Evolutionary conservation across 306 rosid species (phyloP), one percentile per base, ranked within the genome.

Genomic region (Prosopis cineraria): DNA sequence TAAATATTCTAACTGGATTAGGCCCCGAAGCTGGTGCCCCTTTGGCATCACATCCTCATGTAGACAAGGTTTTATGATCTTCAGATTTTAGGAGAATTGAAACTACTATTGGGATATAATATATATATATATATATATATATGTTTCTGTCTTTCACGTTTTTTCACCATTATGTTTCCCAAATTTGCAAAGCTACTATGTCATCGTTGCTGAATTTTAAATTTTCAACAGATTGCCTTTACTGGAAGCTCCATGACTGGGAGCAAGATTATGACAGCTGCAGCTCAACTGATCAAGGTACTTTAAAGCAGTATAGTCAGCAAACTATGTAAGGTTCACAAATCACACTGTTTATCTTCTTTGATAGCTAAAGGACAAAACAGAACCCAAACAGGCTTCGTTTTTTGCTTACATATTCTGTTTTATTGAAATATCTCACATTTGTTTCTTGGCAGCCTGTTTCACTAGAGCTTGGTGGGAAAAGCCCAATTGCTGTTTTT

Each of bases 1-100:
- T 95, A 6, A 95, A 95, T 83, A 83, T 95, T 80, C 83, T 95
- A 78, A 89, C 99, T 74, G 99, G 99, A 77, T 81, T 86, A 12
- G 99, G 99, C 22, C 91, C 87, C 44, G 99, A 95, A 80, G 99
- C 99, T 43, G 99, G 99, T 11, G 99, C 99, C 72, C 97, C 99
- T 79, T 80, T 93, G 84, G 97, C 98, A 67, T 72, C 90, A 30
- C 99, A 95, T 86, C 98, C 98, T 47, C 89, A 90, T 22, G 96
- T 95, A 19, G 97, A 95, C 88, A 93, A 95, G 98, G 99, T 92
- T 78, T 72, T 12, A 4, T 36, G 75, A 45, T 68, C 14, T 30
- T 59, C 33, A 20, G 13, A 37, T 58, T 67, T 55, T 75, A 47
- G 58, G 62, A 48, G 31, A 44, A 9, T 70, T 73, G 30, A 69